phyloP scores from a whole-genome alignment of 164 flowering plant genomes.

The Brasenia schreberi region DNA sequence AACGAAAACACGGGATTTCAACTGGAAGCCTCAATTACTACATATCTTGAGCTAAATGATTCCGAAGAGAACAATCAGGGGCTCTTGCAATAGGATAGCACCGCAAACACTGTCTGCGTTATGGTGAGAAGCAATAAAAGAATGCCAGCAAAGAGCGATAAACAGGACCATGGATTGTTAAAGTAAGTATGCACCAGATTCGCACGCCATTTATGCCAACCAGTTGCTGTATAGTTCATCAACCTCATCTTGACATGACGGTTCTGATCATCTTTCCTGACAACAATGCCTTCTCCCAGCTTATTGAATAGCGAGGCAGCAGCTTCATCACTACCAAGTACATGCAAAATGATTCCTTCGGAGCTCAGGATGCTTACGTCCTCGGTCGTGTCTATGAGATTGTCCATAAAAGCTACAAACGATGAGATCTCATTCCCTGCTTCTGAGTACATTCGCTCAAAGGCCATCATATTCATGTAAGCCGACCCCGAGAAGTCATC shows the following conservation, averaged over 20 bases:
- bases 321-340: constrained; percentile 43
- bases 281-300: constrained; percentile 28
- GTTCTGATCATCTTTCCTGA: constrained; percentile 24
- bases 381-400: constrained; percentile 30
- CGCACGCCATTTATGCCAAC: constrained; percentile 11
- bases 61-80: neutral
- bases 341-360: constrained; percentile 33
- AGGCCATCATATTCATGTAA: constrained; percentile 45
- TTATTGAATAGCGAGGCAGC: constrained; percentile 43
- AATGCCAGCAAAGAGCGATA: neutral
- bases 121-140: neutral
- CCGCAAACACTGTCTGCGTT: neutral
- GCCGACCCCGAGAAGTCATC: constrained; percentile 33
- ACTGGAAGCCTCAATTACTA: too few species aligned
- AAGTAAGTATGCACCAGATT: constrained; percentile 1
- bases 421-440: constrained; percentile 40
- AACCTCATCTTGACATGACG: constrained; percentile 23
- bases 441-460: constrained; percentile 38
- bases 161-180: constrained; percentile 2
- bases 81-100: neutral
- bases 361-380: constrained; percentile 34
- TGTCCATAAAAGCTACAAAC: constrained; percentile 46
- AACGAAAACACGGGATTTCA: too few species aligned
- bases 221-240: constrained; percentile 26
- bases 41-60: too few species aligned